Base-by-base conservation (phyloP, 345 rosid genomes). In the Bruguiera gymnorhiza region DNA sequence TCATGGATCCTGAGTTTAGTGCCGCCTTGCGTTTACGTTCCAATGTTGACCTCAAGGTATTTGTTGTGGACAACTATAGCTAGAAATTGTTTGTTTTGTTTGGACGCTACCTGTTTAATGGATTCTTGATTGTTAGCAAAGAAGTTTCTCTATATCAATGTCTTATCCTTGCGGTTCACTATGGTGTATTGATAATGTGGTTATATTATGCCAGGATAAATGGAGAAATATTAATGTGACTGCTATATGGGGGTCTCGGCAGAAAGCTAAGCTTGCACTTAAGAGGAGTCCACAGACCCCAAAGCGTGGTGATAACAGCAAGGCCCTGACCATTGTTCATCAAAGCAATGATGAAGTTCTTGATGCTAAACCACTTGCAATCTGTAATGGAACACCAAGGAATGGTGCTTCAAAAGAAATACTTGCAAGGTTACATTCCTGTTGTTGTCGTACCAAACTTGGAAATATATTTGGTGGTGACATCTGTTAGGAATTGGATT, bases 351-450 rank as follows among this genome's bases (percentile, higher is more conserved):
- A 70, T 26, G 79, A 75, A 39, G 79, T 65, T 69, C 18, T 75
- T 53, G 74, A 70, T 70, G 74, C 79, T 53, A 75, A 75, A 67
- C 74, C 79, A 65, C 30, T 75, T 36, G 62, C 79, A 51, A 24
- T 75, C 37, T 60, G 67, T 46, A 66, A 30, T 60, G 79, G 70
- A 65, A 75, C 79, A 21, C 79, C 74, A 13, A 39, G 36, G 67
- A 65, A 51, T 70, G 66, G 46, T 77, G 86, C 83, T 72, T 78
- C 87, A 21, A 91, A 84, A 77, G 92, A 83, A 77, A 78, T 83
- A 57, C 75, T 82, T 77, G 77, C 87, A 72, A 89, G 97, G 98
- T 93, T 74, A 74, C 24, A 48, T 65, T 60, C n/a, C 36, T 52
- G 26, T 60, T 73, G 30, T 39, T 36, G 27, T 36, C 21, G 56